Conservation (phyloP, 2,329 filamentous ascomycete species). For the Aureobasidium sp. region DNA sequence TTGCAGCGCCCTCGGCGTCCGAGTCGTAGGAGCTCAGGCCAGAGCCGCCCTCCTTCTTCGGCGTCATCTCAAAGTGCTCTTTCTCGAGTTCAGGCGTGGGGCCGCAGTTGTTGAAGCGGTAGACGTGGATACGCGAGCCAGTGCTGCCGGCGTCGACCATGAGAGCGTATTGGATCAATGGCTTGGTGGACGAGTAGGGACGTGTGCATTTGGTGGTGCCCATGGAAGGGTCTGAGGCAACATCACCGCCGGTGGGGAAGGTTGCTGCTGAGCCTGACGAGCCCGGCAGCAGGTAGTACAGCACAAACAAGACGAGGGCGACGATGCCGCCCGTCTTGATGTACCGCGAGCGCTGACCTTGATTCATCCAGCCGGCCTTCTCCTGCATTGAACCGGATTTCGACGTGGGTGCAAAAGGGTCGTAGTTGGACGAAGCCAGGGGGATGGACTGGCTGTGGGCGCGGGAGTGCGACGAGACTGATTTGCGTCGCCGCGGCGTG, state of each 20-base stretch:
- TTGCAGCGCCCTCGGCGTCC: constrained; percentile 80
- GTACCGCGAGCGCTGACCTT: constrained; percentile 54
- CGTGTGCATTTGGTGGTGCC: constrained; percentile 71
- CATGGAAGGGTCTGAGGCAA: constrained; percentile 50
- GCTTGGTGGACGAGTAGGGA: constrained; percentile 80
- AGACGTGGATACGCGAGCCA: constrained; percentile 95
- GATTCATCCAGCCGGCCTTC: constrained; percentile 51
- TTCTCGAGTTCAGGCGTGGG: constrained; percentile 87
- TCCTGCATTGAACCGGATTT: constrained; percentile 36
- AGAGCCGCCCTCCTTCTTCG: constrained; percentile 71
- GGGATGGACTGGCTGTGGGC: constrained; percentile 2
- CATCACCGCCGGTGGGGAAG: constrained; percentile 35
- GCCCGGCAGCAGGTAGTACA: constrained; percentile 48
- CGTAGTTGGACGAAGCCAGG: constrained; percentile 23
- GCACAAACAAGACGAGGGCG: constrained; percentile 50
- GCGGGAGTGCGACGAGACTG: constrained; percentile 34
- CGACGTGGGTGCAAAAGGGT: constrained; percentile 32
- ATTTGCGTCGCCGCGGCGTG: constrained; percentile 45
- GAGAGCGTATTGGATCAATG: constrained; percentile 91
- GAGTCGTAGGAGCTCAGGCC: constrained; percentile 79
- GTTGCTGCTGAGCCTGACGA: constrained; percentile 17
- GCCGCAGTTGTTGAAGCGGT: constrained; percentile 98
- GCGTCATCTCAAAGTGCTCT: constrained; percentile 90
- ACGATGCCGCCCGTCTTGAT: constrained; percentile 57
- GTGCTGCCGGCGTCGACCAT: constrained; percentile 99